Conservation (phyloP, 75 land plant genomes). For the Picea glauca region DNA sequence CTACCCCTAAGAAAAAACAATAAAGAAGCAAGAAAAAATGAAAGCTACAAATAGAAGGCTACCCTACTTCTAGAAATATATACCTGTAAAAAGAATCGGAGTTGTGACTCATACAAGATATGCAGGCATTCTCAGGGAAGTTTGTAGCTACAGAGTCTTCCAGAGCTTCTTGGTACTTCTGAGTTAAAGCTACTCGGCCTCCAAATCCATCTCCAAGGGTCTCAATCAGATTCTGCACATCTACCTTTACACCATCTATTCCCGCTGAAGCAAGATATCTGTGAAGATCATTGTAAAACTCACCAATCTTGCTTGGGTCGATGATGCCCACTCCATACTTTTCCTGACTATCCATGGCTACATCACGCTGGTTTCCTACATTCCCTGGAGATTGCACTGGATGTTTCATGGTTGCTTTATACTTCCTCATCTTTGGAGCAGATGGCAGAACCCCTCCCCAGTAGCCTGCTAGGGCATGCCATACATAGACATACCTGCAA, state of each 20-base stretch:
- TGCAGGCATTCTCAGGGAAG: constrained; percentile 76
- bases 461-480: constrained; percentile 91
- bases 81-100: constrained; percentile 63
- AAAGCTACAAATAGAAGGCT: too few species aligned
- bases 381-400: constrained; percentile 75
- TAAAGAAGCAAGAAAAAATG: too few species aligned
- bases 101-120: constrained; percentile 75
- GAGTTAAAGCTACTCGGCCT: constrained; percentile 54
- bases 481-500: constrained; percentile 74
- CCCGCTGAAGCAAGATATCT: constrained; percentile 54
- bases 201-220: constrained; percentile 66
- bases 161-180: constrained; percentile 55
- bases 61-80: neutral
- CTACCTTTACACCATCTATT: constrained; percentile 74
- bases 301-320: constrained; percentile 50
- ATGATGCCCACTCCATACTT: constrained; percentile 80
- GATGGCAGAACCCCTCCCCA: constrained; percentile 86
- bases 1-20: too few species aligned
- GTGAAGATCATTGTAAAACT: constrained; percentile 82
- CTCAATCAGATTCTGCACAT: constrained; percentile 67
- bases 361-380: constrained; percentile 55
- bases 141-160: constrained; percentile 73
- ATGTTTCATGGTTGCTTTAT: constrained; percentile 47
- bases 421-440: constrained; percentile 43
- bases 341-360: constrained; percentile 67